A percentile compares a stretch with the other conserved stretches of the same genome.
Evolutionary conservation across 176 grass and related monocot genomes (phyloP).

Genomic region (Raddia distichophylla): DNA sequence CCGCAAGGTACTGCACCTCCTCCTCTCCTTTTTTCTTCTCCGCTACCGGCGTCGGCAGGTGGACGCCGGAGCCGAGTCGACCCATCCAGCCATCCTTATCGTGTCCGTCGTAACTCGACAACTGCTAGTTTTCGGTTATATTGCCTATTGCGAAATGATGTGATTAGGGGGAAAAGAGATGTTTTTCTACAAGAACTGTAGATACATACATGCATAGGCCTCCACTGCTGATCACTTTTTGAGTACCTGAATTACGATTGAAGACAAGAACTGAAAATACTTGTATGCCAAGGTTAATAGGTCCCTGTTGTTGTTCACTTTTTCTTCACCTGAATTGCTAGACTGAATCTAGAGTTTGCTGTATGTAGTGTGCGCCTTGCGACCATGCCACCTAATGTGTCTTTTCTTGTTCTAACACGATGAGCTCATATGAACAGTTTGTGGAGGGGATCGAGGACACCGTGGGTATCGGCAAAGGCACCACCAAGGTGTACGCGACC

Average conservation of each 20-base stretch:
- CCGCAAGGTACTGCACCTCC: conserved; percentile 42
- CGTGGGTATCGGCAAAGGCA: conserved; percentile 57
- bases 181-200: background rate
- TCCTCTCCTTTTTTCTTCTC: background rate
- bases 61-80: background rate
- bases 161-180: background rate
- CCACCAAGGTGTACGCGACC: conserved; percentile 60
- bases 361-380: background rate
- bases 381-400: background rate
- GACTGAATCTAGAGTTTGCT: background rate
- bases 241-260: background rate
- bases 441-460: conserved; percentile 67
- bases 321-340: background rate
- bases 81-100: background rate
- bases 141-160: background rate
- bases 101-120: background rate
- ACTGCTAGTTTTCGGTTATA: background rate
- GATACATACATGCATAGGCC: background rate
- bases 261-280: background rate
- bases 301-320: background rate
- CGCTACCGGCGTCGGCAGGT: too few species aligned
- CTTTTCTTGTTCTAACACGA: conserved; percentile 25
- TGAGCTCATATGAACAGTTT: conserved; percentile 29
- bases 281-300: background rate
- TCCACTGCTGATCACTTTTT: background rate